Conservation (phyloP, 768 basidiomycete species). For the Mycena crocata region DNA sequence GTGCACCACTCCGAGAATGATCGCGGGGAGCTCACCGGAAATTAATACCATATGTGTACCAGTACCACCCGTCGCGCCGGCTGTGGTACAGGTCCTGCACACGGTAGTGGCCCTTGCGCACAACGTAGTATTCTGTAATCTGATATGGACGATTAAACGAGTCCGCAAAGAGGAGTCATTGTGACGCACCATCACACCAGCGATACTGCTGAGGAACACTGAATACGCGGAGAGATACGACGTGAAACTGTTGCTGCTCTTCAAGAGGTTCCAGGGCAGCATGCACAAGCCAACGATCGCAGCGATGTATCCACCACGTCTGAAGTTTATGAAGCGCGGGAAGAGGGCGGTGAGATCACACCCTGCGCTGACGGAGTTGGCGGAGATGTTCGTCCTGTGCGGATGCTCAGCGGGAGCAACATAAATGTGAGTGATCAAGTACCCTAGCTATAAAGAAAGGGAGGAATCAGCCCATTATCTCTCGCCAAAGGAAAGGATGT, state of each 20-base stretch:
- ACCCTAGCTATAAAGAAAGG: slow-evolving; percentile 32
- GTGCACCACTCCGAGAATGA: background rate
- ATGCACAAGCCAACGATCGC: slow-evolving; percentile 81
- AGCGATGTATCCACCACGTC: slow-evolving; percentile 87
- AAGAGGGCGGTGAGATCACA: slow-evolving; percentile 84
- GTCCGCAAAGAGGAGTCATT: background rate
- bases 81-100: slow-evolving; percentile 77
- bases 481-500: background rate
- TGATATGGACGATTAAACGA: slow-evolving; percentile 40
- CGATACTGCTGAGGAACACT: slow-evolving; percentile 84
- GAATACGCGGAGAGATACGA: slow-evolving; percentile 87
- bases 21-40: slow-evolving; percentile 53
- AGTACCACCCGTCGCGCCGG: slow-evolving; percentile 73
- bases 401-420: slow-evolving; percentile 11
- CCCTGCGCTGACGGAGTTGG: slow-evolving; percentile 86
- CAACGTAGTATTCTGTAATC: slow-evolving; percentile 85
- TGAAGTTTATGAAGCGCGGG: slow-evolving; percentile 86
- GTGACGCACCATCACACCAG: slow-evolving; percentile 76
- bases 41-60: slow-evolving; percentile 80
- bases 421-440: background rate
- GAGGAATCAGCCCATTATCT: background rate
- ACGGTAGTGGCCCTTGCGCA: slow-evolving; percentile 77
- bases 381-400: slow-evolving; percentile 79
- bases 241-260: slow-evolving; percentile 79
- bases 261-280: slow-evolving; percentile 82